Conservation (phyloP, 805 yeast genomes). For the Lipomyces sp. region DNA sequence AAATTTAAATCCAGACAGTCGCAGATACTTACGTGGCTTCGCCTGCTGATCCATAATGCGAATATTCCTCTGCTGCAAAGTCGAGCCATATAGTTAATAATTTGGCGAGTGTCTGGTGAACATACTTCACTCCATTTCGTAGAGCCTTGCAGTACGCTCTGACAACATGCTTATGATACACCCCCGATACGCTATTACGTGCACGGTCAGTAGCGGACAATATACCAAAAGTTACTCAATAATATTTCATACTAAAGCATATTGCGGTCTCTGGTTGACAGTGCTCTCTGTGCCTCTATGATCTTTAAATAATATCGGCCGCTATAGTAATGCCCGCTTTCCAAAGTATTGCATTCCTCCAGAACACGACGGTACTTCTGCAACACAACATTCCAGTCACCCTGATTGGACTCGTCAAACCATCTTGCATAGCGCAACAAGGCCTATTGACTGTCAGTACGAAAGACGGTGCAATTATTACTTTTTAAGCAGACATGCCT, state of each 20-base stretch:
- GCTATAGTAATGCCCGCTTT: constrained; percentile 72
- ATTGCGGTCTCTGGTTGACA: constrained; percentile 34
- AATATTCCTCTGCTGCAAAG: constrained; percentile 38
- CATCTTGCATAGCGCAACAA: constrained; percentile 80
- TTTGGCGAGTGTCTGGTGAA: constrained; percentile 84
- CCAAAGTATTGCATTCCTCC: constrained; percentile 57
- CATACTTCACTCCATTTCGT: constrained; percentile 58
- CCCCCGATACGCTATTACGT: constrained; percentile 36
- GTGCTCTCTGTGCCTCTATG: constrained; percentile 59
- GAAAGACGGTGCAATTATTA: no score
- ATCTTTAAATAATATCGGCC: constrained; percentile 78
- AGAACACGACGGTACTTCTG: constrained; percentile 63
- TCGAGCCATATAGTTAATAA: constrained; percentile 83
- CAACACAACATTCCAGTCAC: constrained; percentile 69
- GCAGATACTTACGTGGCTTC: not conserved
- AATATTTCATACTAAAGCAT: constrained; percentile 16
- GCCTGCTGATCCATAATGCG: not conserved
- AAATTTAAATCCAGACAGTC: no score
- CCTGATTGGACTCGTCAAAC: constrained; percentile 82
- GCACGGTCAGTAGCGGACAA: no score
- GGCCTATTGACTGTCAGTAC: no score
- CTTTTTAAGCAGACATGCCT: not conserved
- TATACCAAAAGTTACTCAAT: not conserved
- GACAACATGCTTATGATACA: constrained; percentile 54
- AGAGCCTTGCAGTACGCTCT: constrained; percentile 57